Base-by-base conservation (phyloP, 371 early-diverging fungal species). In the Parasitella parasitica region DNA sequence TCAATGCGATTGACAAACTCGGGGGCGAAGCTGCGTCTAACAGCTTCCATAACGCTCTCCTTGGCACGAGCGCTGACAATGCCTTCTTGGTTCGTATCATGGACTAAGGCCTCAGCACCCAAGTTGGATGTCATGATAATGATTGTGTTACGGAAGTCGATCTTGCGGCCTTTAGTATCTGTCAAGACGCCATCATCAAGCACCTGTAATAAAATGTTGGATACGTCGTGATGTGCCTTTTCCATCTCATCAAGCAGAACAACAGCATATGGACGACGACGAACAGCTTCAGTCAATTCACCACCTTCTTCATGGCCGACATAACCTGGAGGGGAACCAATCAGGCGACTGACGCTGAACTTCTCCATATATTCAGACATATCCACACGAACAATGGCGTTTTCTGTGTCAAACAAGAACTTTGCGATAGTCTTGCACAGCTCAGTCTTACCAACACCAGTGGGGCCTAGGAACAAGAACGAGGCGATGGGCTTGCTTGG, bases 181-280 rank as follows among this genome's bases (percentile, higher is more conserved):
- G 94, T 93, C 34, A 96, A 74, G 11, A 90, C 79, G 61, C 97
- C 97, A 59, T 97, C 96, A 71, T 97, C 97, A 6, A 97, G 85
- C 2, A 98, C 87, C 67, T 93, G 92, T 5, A 93, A 81, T 8
- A 93, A 70, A 34, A 93, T 66, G 55, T 93, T 92, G 30, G 89
- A 76, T 16, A 93, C 82, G 64, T 87, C 89, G 28, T 84, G 82
- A 60, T 96, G 94, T 6, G 96, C 96, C 72, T 95, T 91, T 70
- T 97, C 97, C 61, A 97, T 87, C 76, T 97, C 97, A 77, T 97
- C 97, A 53, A 97, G 81, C 12, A 97, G 73, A 4, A 96, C 78
- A n/a, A 97, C 92, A 13, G 92, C 91, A 75, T 96, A 96, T 20
- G 96, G 96, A 41, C 87, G 84, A 56, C 93, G 86, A 64, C 93